Evolutionary conservation across 1,284 basidiomycete genomes (phyloP), one percentile per base, ranked within the genome.

Genomic region (Rhizopogon parksii): DNA sequence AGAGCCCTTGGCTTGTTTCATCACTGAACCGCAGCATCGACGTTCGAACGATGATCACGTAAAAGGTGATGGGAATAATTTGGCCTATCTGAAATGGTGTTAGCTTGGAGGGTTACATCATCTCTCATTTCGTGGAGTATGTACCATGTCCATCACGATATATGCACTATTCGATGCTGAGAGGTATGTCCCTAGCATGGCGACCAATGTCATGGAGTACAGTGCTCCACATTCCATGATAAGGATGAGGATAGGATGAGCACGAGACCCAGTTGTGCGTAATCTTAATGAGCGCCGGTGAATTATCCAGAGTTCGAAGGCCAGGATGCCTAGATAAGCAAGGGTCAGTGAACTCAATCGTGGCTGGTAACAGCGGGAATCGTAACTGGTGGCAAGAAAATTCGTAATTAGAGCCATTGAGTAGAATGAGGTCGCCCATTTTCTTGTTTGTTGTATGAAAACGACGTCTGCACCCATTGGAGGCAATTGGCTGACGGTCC

Each of bases 41-140:
- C 24, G 36, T 37, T 11, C 47, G 8, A 8, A 27, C 37, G 36
- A 48, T 48, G 47, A 47, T 37, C 32, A 37, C 15, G 24, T 19
- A 47, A 15, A 47, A 47, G 17, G 46, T 47, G 46, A 47, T 47
- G n/a, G 47, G 47, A 36, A 48, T 39, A 36, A 48, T 48, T 48
- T 48, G 47, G 14, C 47, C 36, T 1, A 39, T 48, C 47, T 48
- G 39, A 19, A 30, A 19, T 8, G 36, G 21, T 14, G 35, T 48
- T 12, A 39, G 47, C 25, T 11, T 11, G 30, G 30, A 32, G 30
- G 11, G 11, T 32, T 12, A 48, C 36, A 9, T 12, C 5, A 9
- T 12, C 5, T 36, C 8, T 24, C 36, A 12, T 17, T 38, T 27
- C 19, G 30, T 24, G 7, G 2, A 17, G 21, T 25, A 21, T 35